Conservation (phyloP, 2,329 filamentous ascomycete species). For the Sarocladiaceae sp. region DNA sequence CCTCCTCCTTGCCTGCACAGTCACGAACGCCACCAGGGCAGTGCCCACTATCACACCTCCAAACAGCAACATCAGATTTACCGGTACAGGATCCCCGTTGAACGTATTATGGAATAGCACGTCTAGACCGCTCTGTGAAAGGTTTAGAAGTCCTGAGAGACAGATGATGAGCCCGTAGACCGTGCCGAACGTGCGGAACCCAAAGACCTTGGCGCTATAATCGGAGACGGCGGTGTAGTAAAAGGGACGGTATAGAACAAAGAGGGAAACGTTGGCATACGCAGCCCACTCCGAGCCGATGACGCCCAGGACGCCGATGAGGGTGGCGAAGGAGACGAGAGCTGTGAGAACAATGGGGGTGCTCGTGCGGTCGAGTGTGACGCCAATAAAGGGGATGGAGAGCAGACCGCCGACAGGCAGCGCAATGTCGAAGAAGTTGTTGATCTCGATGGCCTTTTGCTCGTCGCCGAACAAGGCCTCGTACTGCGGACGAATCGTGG, state of each 20-base stretch:
- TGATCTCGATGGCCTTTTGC: conserved; percentile 59
- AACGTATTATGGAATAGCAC: conserved; percentile 70
- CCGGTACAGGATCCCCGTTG: conserved; percentile 64
- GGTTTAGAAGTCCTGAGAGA: conserved; percentile 75
- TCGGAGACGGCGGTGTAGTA: conserved; percentile 91
- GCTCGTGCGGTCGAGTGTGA: conserved; percentile 68
- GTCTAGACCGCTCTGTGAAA: conserved; percentile 75
- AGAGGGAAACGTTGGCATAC: conserved; percentile 70
- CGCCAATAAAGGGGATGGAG: conserved; percentile 81
- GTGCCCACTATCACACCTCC: conserved; percentile 58
- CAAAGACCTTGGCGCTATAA: conserved; percentile 86
- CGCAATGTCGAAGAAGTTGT: conserved; percentile 74
- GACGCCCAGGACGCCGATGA: conserved; percentile 70
- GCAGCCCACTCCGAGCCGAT: conserved; percentile 63
- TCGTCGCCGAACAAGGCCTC: conserved; percentile 62
- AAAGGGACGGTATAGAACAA: conserved; percentile 78
- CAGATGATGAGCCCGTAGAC: conserved; percentile 93
- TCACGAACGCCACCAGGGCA: conserved; percentile 61
- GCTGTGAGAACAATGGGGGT: conserved; percentile 64
- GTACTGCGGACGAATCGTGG: conserved; percentile 79
- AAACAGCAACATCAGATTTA: conserved; percentile 63
- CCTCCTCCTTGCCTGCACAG: conserved; percentile 26
- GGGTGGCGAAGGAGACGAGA: conserved; percentile 65
- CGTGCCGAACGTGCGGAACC: conserved; percentile 84
- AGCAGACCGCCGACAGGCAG: conserved; percentile 76